A percentile compares a stretch with the other conserved stretches of the same genome.
Evolutionary conservation across 495 filamentous ascomycete species (phyloP).

Genomic region (Penicillium odoratum): DNA sequence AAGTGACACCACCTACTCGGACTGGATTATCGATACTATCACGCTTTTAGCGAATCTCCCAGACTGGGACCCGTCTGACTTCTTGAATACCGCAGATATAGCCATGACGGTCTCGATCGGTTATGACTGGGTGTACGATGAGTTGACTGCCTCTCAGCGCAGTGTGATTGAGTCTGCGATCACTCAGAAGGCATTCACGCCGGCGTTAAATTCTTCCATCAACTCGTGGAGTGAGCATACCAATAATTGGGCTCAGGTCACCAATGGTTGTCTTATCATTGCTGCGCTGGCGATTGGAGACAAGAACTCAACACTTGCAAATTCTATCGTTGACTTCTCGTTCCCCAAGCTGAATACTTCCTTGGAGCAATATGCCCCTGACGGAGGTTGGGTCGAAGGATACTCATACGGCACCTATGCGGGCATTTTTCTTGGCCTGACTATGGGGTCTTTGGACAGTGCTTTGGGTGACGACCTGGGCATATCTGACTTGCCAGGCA

Average conservation of each 20-base stretch:
- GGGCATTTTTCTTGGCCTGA: not conserved
- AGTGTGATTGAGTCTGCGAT: not conserved
- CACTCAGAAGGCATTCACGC: not conserved
- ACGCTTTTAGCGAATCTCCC: not conserved
- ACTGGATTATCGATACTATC: not conserved
- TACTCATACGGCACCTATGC: constrained; percentile 1
- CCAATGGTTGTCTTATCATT: not conserved
- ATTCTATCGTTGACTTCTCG: not conserved
- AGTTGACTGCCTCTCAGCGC: not conserved
- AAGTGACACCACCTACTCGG: not conserved
- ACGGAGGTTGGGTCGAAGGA: not conserved
- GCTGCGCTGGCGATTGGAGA: not conserved
- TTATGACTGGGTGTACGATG: constrained; percentile 1
- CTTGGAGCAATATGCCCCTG: not conserved
- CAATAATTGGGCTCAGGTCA: constrained; percentile 1
- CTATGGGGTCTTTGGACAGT: not conserved
- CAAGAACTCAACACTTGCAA: not conserved
- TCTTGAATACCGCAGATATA: not conserved
- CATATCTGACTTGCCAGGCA: not conserved
- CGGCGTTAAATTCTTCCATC: not conserved
- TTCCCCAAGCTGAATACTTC: not conserved
- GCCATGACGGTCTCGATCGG: not conserved
- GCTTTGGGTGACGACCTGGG: not conserved
- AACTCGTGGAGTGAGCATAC: constrained; percentile 3
- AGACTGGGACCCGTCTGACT: not conserved